Evolutionary conservation across 1,284 basidiomycete genomes (phyloP), one percentile per base, ranked within the genome.

Genomic region (Apiotrichum domesticum): DNA sequence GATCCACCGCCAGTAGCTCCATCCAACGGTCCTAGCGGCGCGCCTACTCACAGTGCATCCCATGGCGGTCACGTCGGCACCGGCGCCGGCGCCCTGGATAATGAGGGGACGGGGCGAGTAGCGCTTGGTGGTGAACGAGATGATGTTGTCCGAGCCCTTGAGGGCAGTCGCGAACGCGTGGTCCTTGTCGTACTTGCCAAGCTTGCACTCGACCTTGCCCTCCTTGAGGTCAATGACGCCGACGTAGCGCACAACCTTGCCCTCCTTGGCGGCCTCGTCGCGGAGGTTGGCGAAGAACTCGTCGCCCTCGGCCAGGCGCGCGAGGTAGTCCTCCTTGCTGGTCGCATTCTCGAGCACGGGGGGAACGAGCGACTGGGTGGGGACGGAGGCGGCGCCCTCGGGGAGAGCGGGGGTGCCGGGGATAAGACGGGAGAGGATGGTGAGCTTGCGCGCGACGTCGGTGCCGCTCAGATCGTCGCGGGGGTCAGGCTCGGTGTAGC

Each of bases 401-500:
- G 83, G 81, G 2, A 90, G 80, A 41, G 68, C 56, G 7, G 76
- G 69, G 1, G 72, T 43, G 55, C 66, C 59, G 52, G 76, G 66
- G 53, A 94, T 82, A 64, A 85, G 83, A 52, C 95, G 87, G 0
- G 91, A 87, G 51, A 99, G 83, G 74, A 98, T 98, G 50, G 91
- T 90, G 52, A 99, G 84, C 75, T 99, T 99, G 51, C 95, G 86
- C 1, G 94, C 94, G 35, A 99, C 96, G 75, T 98, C 95, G 42
- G 88, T 89, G 4, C 96, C 96, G 56, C 90, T 93, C 34, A 98
- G 84, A 73, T 98, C 96, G 69, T 98, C 95, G 51, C 86, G 90
- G 0, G 95, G 95, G 76, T 98, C 90, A 3, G 96, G 96, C 80
- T 98, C 95, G 15, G 95, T 98, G 79, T 95, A 98, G 0, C 95